Conservation (phyloP, 2,329 filamentous ascomycete species). For the Lomentospora prolificans region DNA sequence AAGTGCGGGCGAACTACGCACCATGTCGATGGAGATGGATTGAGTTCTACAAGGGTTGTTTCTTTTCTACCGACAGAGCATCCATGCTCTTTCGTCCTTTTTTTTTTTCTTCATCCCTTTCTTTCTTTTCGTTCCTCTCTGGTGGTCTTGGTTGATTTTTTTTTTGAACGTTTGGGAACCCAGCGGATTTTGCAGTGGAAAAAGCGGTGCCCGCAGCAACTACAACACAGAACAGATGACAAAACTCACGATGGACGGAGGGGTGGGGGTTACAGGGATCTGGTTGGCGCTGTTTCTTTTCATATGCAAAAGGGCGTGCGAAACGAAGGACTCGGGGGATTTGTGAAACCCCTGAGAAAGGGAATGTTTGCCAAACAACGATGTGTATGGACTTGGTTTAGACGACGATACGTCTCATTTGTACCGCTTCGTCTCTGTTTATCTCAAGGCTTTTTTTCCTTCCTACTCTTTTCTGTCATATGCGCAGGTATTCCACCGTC, state of each 20-base stretch:
- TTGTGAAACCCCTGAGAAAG: background rate
- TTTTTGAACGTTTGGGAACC: background rate
- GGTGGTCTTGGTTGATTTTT: too few relatives aligned
- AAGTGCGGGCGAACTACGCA: too few relatives aligned
- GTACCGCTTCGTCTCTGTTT: background rate
- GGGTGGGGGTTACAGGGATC: background rate
- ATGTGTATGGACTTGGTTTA: background rate
- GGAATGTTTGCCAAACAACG: background rate
- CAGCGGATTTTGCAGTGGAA: background rate
- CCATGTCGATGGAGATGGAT: too few relatives aligned
- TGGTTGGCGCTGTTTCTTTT: background rate
- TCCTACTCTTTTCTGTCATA: background rate
- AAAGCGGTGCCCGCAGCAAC: background rate
- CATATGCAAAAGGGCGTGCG: background rate
- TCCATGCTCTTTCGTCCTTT: background rate
- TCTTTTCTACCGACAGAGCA: slow-evolving; percentile 1
- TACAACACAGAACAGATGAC: background rate
- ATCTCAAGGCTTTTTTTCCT: background rate
- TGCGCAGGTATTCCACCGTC: too few relatives aligned
- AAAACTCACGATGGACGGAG: background rate
- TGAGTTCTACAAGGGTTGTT: background rate
- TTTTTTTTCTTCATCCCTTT: background rate
- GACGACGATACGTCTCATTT: background rate
- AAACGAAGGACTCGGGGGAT: background rate
- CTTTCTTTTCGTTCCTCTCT: background rate